Percentiles rank a stretch among this genome's conserved stretches.
Conservation (phyloP, 1,284 basidiomycete species). For the Moesziomyces parantarcticus region DNA sequence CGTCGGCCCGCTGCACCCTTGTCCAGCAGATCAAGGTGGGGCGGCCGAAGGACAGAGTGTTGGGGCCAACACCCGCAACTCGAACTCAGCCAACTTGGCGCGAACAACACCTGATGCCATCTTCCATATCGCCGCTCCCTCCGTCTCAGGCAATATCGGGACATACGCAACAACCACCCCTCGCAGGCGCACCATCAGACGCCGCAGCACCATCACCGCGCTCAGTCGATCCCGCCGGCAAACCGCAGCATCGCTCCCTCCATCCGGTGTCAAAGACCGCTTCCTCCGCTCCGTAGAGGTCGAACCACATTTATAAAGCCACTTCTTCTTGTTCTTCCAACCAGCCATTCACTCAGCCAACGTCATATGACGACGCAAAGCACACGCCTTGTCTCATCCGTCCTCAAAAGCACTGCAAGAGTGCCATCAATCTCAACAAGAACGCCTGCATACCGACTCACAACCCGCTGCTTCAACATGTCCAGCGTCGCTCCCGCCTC, state of each 20-base stretch:
- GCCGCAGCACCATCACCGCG: too few relatives aligned
- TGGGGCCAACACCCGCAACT: constrained; percentile 1
- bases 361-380: constrained; percentile 18
- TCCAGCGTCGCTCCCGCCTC: constrained; percentile 6
- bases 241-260: not conserved
- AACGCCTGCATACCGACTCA: not conserved
- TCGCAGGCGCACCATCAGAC: not conserved
- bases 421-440: not conserved
- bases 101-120: not conserved
- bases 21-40: constrained; percentile 3
- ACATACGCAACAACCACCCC: not conserved
- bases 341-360: not conserved
- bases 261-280: too few relatives aligned
- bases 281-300: not conserved
- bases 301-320: not conserved
- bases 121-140: not conserved
- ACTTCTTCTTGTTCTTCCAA: not conserved
- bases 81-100: constrained; percentile 1
- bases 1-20: not conserved
- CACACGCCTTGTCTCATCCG: not conserved
- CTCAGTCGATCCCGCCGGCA: too few relatives aligned
- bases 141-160: constrained; percentile 3
- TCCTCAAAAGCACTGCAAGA: not conserved
- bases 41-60: not conserved
- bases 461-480: constrained; percentile 9